phyloP scores from a whole-genome alignment of 1,139 yeast species.

The Citeromyces hawaiiensis region DNA sequence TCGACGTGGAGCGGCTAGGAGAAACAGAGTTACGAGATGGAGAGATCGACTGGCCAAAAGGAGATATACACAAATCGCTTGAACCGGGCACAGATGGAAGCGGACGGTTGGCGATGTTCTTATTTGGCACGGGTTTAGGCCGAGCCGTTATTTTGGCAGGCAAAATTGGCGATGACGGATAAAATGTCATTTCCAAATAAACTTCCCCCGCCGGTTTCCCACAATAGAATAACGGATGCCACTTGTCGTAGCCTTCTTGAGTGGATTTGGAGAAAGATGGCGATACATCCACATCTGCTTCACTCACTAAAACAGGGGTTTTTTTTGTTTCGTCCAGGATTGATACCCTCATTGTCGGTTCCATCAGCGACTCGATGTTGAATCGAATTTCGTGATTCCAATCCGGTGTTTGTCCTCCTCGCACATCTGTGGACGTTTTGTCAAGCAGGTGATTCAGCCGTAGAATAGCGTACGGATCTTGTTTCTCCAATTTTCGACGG shows the following conservation, averaged over 20 bases:
- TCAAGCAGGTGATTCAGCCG: constrained; percentile 67
- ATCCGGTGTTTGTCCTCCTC: constrained; percentile 88
- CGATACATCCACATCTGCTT: constrained; percentile 63
- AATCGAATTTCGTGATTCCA: constrained; percentile 77
- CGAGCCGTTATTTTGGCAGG: constrained; percentile 15
- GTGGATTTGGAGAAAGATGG: constrained; percentile 68
- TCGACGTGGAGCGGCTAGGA: no score
- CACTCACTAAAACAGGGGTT: constrained; percentile 81
- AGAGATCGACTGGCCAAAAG: neutral
- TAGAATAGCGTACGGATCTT: constrained; percentile 74
- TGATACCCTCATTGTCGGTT: constrained; percentile 52
- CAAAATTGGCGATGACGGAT: constrained; percentile 42
- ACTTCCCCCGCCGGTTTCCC: constrained; percentile 66
- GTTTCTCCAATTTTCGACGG: constrained; percentile 72
- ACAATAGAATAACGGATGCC: constrained; percentile 33
- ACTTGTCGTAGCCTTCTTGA: constrained; percentile 75
- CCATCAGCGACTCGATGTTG: constrained; percentile 46
- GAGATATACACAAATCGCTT: neutral
- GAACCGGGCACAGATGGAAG: constrained; percentile 22
- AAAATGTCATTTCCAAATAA: constrained; percentile 84
- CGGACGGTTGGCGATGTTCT: constrained; percentile 14
- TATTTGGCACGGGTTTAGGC: constrained; percentile 7
- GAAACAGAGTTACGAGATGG: no score
- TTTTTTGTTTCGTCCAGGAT: constrained; percentile 80
- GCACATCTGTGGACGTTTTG: constrained; percentile 54